Conservation (phyloP, 1,284 basidiomycete species). For the Laetiporus sulphureus region DNA sequence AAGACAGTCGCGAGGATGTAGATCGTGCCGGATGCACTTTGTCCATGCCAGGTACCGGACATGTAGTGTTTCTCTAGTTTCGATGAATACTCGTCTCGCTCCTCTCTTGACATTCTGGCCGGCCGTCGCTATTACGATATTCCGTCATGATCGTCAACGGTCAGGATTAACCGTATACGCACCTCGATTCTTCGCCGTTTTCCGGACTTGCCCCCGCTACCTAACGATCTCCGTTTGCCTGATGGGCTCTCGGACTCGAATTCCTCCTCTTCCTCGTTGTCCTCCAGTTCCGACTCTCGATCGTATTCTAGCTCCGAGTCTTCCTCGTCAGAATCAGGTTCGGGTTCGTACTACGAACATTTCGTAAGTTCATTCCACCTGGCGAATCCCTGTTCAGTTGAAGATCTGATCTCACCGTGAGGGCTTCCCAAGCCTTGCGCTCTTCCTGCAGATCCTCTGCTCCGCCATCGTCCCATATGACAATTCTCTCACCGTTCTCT, state of each 20-base stretch:
- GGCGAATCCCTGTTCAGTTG: neutral
- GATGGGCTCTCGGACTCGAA: conserved; percentile 34
- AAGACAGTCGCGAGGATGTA: conserved; percentile 88
- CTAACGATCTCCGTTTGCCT: conserved; percentile 52
- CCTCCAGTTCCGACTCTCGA: conserved; percentile 35
- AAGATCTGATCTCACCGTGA: no score
- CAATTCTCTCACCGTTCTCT: conserved; percentile 61
- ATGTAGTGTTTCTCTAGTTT: conserved; percentile 80
- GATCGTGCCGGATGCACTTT: conserved; percentile 84
- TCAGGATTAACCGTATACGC: conserved; percentile 11
- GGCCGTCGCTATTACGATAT: conserved; percentile 24
- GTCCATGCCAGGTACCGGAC: conserved; percentile 82
- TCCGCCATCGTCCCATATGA: conserved; percentile 89
- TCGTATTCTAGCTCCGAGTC: conserved; percentile 41
- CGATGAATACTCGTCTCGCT: conserved; percentile 56
- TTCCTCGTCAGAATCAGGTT: conserved; percentile 63
- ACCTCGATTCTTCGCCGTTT: conserved; percentile 52
- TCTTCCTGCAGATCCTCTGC: conserved; percentile 60
- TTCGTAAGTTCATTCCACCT: neutral
- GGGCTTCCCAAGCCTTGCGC: conserved; percentile 70
- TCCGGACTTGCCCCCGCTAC: conserved; percentile 31
- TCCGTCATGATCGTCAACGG: no score
- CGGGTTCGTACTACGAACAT: conserved; percentile 56
- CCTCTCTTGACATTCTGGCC: conserved; percentile 59
- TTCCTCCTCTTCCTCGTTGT: conserved; percentile 40